Percentiles rank a stretch among this genome's conserved stretches.
Evolutionary conservation across 2,329 filamentous ascomycete species (phyloP).

Genomic region (Calonectria pseudoturangicola): DNA sequence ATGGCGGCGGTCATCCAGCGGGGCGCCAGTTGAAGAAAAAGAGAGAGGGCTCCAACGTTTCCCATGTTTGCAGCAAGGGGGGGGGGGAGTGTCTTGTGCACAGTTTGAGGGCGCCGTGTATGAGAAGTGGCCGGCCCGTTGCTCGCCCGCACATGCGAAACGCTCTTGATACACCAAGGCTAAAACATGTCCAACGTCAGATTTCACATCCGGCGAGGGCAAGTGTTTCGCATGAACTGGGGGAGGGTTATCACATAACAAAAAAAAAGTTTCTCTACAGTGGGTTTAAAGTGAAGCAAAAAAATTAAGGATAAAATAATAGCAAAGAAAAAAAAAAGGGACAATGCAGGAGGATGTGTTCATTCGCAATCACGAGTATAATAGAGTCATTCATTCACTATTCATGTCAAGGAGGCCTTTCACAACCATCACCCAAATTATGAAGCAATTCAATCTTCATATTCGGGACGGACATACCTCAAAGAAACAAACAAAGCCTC

Average conservation of each 20-base stretch:
- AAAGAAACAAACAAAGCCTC: not conserved
- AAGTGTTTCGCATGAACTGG: conserved; percentile 15
- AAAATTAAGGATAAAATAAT: too few relatives aligned
- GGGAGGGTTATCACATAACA: not conserved
- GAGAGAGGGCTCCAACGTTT: too few relatives aligned
- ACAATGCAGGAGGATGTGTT: too few relatives aligned
- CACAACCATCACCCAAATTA: too few relatives aligned
- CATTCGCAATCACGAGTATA: too few relatives aligned
- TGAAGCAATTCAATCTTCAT: too few relatives aligned
- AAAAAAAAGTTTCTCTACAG: not conserved
- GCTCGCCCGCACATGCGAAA: conserved; percentile 36
- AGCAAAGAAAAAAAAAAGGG: too few relatives aligned
- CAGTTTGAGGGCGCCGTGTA: not conserved
- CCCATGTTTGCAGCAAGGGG: not conserved
- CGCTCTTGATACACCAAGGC: conserved; percentile 33
- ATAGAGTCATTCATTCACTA: too few relatives aligned
- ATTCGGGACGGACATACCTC: too few relatives aligned
- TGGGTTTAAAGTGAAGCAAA: not conserved
- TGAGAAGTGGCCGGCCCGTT: conserved; percentile 23
- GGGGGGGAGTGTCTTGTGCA: not conserved
- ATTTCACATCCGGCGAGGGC: conserved; percentile 1
- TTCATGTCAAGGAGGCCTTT: too few relatives aligned
- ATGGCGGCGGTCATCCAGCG: not conserved
- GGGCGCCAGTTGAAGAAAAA: too few relatives aligned
- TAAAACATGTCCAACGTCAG: conserved; percentile 4